A percentile compares a stretch with the other conserved stretches of the same genome.
These are phyloP conservation scores for Przewalskia tangutica DNA, from an alignment of 257 asterid species.

Conservation along the genomic window DNA sequence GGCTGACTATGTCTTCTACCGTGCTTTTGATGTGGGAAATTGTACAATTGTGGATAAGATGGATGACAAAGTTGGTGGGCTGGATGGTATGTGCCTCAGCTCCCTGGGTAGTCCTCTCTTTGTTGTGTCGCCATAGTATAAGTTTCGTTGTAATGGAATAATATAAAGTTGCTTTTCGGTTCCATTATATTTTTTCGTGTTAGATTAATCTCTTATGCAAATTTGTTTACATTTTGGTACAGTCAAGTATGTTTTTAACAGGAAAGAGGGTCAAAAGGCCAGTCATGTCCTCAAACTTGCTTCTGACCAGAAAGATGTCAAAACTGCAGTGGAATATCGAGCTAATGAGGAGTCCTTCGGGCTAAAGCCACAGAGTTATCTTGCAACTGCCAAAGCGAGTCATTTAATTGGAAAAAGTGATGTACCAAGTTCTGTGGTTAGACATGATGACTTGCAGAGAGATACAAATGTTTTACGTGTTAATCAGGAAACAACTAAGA, in stretches of 20 bases:
- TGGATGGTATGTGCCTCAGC: constrained; percentile 48
- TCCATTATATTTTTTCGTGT: not conserved
- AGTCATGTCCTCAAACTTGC: constrained; percentile 21
- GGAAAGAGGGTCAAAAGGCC: constrained; percentile 21
- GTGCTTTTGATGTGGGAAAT: constrained; percentile 62
- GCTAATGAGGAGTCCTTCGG: constrained; percentile 12
- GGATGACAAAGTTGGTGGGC: constrained; percentile 56
- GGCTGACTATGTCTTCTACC: constrained; percentile 69
- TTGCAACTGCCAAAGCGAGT: constrained; percentile 20
- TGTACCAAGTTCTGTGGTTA: constrained; percentile 10
- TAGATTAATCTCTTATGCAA: constrained; percentile 24
- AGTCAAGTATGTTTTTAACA: constrained; percentile 68
- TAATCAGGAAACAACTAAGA: not conserved
- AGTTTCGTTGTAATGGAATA: not conserved
- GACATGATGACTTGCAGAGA: constrained; percentile 17
- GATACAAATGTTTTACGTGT: constrained; percentile 4
- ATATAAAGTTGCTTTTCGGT: not conserved
- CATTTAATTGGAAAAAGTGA: constrained; percentile 11
- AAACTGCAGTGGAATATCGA: constrained; percentile 11
- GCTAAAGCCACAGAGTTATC: constrained; percentile 14
- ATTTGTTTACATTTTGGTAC: constrained; percentile 35
- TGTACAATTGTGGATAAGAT: constrained; percentile 42
- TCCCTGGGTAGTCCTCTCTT: not conserved
- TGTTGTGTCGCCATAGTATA: not conserved
- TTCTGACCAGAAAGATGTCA: constrained; percentile 15